A percentile compares a stretch with the other conserved stretches of the same genome.
phyloP scores from a whole-genome alignment of 768 basidiomycete species.

The Strobilomyces dryophilus region DNA sequence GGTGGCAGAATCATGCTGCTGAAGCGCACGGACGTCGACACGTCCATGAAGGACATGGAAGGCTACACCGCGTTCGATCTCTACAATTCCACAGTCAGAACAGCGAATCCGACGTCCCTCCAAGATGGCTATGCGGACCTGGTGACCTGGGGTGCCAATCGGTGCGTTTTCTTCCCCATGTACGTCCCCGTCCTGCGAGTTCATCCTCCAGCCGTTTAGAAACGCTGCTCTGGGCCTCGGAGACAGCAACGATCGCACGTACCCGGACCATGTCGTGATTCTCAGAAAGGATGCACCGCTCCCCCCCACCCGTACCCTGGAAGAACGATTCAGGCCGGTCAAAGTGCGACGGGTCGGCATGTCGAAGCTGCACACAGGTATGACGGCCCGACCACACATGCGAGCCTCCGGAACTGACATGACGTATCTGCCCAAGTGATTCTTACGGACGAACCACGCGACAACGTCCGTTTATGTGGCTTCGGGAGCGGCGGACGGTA shows the following conservation, averaged over 20 bases:
- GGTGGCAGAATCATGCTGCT: conserved; percentile 67
- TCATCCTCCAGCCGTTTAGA: conserved; percentile 31
- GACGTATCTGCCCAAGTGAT: conserved; percentile 32
- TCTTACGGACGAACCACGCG: conserved; percentile 67
- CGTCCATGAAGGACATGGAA: conserved; percentile 72
- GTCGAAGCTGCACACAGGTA: conserved; percentile 88
- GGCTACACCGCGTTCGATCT: conserved; percentile 91
- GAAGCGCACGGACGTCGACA: conserved; percentile 69
- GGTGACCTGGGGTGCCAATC: conserved; percentile 85
- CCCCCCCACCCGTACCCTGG: conserved; percentile 23
- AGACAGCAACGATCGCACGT: conserved; percentile 70
- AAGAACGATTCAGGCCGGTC: conserved; percentile 57
- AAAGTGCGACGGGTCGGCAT: conserved; percentile 66
- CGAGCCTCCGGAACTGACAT: not conserved
- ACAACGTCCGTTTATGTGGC: conserved; percentile 83
- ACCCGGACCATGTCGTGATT: conserved; percentile 74
- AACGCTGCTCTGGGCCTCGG: conserved; percentile 88
- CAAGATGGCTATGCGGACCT: conserved; percentile 48
- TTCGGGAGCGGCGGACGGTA: conserved; percentile 86
- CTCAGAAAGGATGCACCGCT: conserved; percentile 14
- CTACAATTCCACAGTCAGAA: conserved; percentile 84
- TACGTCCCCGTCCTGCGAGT: not conserved
- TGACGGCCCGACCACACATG: conserved; percentile 4
- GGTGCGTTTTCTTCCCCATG: conserved; percentile 36
- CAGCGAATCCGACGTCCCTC: conserved; percentile 53